These are phyloP conservation scores for Saprolegnia parasitica DNA, from an alignment of 352 stramenopile species.

Conservation along the genomic window DNA sequence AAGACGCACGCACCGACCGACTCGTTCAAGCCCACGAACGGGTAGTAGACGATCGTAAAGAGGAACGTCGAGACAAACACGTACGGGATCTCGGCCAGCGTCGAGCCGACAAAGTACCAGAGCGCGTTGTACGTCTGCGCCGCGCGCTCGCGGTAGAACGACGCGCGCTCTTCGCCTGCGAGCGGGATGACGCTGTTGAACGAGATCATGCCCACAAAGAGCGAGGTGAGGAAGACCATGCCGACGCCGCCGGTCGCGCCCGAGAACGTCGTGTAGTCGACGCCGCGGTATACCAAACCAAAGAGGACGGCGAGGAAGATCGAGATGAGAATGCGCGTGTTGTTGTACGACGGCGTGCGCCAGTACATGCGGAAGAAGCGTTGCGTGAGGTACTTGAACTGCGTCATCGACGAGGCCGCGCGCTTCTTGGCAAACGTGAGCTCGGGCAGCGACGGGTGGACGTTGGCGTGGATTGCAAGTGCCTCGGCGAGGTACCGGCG, in stretches of 20 bases:
- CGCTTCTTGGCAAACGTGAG: conserved; percentile 40
- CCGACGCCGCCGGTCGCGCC: conserved; percentile 50
- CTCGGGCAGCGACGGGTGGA: conserved; percentile 25
- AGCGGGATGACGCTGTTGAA: conserved; percentile 79
- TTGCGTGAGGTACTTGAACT: conserved; percentile 34
- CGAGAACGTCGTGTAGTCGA: conserved; percentile 46
- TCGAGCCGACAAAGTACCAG: conserved; percentile 77
- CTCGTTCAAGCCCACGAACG: conserved; percentile 44
- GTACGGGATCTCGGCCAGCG: conserved; percentile 74
- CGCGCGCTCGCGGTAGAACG: conserved; percentile 91
- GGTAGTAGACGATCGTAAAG: conserved; percentile 53
- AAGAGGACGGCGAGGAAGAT: conserved; percentile 68
- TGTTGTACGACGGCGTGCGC: conserved; percentile 82
- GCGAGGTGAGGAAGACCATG: conserved; percentile 74
- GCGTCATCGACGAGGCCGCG: conserved; percentile 23
- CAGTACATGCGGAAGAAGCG: conserved; percentile 78
- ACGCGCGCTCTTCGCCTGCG: conserved; percentile 74
- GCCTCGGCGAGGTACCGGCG: conserved; percentile 34
- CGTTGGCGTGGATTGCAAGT: conserved; percentile 33
- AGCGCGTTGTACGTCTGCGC: conserved; percentile 85
- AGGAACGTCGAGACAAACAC: conserved; percentile 37
- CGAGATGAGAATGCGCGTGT: conserved; percentile 65
- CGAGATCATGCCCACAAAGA: conserved; percentile 77
- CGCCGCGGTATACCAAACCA: conserved; percentile 58
- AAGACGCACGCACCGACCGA: conserved; percentile 38